A percentile compares a stretch with the other conserved stretches of the same genome.
Conservation (phyloP, 257 asterid species). For the Fraxinus pennsylvanica region DNA sequence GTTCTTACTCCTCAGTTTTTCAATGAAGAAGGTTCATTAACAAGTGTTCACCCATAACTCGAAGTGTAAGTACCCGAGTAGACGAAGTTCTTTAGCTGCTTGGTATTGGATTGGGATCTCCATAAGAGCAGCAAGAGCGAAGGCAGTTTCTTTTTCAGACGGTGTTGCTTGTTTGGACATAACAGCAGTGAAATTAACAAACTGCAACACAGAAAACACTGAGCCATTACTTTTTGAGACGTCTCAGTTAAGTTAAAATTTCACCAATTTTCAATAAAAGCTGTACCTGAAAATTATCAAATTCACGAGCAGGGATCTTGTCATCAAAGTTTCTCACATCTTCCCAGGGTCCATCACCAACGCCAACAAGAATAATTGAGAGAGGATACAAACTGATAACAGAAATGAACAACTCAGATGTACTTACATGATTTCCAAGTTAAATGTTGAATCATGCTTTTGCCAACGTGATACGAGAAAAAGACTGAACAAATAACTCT, state of each 20-base stretch:
- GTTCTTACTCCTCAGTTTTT: too few species aligned
- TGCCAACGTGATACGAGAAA: neutral
- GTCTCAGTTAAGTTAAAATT: constrained; percentile 16
- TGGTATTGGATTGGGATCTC: constrained; percentile 78
- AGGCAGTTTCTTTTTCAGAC: constrained; percentile 68
- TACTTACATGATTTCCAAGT: constrained; percentile 11
- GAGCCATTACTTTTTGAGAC: constrained; percentile 15
- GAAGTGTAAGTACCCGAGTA: constrained; percentile 59
- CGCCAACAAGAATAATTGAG: constrained; percentile 82
- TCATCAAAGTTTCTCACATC: constrained; percentile 84
- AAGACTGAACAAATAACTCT: neutral
- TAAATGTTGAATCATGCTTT: constrained; percentile 5
- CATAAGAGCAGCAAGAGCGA: constrained; percentile 92
- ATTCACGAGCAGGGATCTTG: constrained; percentile 67
- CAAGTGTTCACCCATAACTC: neutral
- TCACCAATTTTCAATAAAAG: neutral
- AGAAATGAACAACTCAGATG: constrained; percentile 12
- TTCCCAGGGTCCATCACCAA: constrained; percentile 96
- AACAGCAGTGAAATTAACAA: constrained; percentile 75
- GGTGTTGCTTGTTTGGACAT: constrained; percentile 48
- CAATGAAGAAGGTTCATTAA: too few species aligned
- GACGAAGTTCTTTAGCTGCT: constrained; percentile 59
- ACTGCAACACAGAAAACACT: constrained; percentile 40
- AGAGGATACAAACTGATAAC: constrained; percentile 62
- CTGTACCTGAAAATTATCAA: constrained; percentile 78